A percentile compares a stretch with the other conserved stretches of the same genome.
Evolutionary conservation across 1,139 yeast species (phyloP).

Genomic region (Saccharomyces pastorianus): DNA sequence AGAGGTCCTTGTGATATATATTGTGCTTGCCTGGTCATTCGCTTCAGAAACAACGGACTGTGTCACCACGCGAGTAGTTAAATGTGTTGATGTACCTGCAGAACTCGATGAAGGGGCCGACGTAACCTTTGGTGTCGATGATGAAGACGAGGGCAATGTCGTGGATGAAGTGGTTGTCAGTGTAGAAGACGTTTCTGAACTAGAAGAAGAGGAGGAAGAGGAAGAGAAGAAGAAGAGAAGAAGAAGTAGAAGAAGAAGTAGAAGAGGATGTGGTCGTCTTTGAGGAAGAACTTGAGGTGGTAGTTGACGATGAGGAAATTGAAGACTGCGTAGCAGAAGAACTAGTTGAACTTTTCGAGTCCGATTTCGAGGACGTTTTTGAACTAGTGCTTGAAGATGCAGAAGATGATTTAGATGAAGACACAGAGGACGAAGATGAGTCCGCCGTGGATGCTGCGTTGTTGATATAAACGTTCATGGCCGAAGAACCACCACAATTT

Average conservation of each 20-base stretch:
- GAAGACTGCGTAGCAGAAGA: slow-evolving; percentile 7
- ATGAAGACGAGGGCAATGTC: neutral
- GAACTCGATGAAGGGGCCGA: slow-evolving; percentile 3
- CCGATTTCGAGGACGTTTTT: slow-evolving; percentile 12
- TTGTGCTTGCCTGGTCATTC: slow-evolving; percentile 10
- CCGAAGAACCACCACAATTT: slow-evolving; percentile 53
- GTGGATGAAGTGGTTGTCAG: neutral
- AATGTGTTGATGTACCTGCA: slow-evolving; percentile 2
- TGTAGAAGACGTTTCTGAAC: neutral
- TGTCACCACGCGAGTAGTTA: slow-evolving; percentile 11
- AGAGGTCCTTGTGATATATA: slow-evolving; percentile 18
- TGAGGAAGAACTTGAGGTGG: slow-evolving; percentile 5
- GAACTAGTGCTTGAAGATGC: slow-evolving; percentile 6
- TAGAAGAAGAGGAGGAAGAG: neutral
- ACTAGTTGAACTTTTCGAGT: slow-evolving; percentile 12
- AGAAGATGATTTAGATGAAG: neutral
- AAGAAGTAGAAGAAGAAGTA: slow-evolving; percentile 1
- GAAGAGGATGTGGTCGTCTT: neutral
- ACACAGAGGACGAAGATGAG: neutral
- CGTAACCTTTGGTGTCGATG: slow-evolving; percentile 3
- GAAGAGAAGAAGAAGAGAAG: neutral
- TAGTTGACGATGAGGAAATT: slow-evolving; percentile 3
- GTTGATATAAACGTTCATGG: slow-evolving; percentile 41
- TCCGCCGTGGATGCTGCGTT: slow-evolving; percentile 8
- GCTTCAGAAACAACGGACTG: slow-evolving; percentile 14